Evolutionary conservation across 129 eudicot genomes (phyloP), one percentile per base, ranked within the genome.

Genomic region (Chrysanthemum lavandulifolium): DNA sequence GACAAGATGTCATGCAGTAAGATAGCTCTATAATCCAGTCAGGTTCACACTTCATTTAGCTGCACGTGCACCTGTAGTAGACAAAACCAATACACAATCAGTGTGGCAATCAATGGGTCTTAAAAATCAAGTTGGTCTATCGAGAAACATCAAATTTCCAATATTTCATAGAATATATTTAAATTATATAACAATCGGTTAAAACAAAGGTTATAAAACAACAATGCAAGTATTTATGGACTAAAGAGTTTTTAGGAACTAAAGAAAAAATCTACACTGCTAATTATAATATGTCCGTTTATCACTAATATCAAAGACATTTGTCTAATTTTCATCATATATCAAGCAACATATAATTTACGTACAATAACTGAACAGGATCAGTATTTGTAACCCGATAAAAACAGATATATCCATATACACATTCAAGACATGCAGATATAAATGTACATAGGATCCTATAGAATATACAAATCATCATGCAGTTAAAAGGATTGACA

Each of bases 51-150:
- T 47, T 81, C 80, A 84, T 36, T 81, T 78, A 19, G 85, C 78
- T 48, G 81, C 79, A 75, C 80, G 83, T 52, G 73, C 65, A 59
- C 86, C 89, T 83, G 85, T 62, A 61, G 49, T 49, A n/a, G 13
- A 73, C 16, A 9, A 65, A 69, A 40, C 72, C 13, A 9, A 19
- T 49, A 47, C 68, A 23, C 51, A 48, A 63, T 68, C 51, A 78
- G 61, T 3, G 50, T 25, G 9, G 14, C 33, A 29, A 73, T 36
- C 65, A 59, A 18, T 48, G 33, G 61, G 25, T 16, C 47, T 40
- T 45, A 5, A 27, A 29, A 69, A 43, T 18, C 71, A 31, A 47
- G 58, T 33, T 36, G 14, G 16, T 40, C 19, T n/a, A 36, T 29
- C 29, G 4, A 69, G 15, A 60, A 72, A 72, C 43, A 36, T 4